A percentile compares a stretch with the other conserved stretches of the same genome.
These are phyloP conservation scores for Zizania palustris DNA, from an alignment of 202 grass and related monocot species.

Conservation along the genomic window DNA sequence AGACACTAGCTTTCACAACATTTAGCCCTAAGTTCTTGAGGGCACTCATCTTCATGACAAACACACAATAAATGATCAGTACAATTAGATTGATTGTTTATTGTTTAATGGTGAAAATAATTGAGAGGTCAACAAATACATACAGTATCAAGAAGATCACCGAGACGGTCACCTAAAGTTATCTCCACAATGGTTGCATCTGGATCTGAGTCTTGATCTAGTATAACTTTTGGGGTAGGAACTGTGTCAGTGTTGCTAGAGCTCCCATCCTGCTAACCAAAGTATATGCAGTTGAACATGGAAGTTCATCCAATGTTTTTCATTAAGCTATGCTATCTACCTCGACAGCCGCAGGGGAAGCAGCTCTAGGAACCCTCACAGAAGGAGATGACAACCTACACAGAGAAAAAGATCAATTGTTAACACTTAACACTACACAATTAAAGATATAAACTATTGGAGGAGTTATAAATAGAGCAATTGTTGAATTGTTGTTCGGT, in stretches of 20 bases:
- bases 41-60: constrained; percentile 72
- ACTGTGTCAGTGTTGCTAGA: constrained; percentile 69
- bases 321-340: constrained; percentile 67
- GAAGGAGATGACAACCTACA: constrained; percentile 59
- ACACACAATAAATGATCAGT: constrained; percentile 40
- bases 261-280: constrained; percentile 67
- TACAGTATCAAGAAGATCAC: constrained; percentile 97
- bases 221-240: constrained; percentile 96
- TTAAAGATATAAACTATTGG: constrained; percentile 27
- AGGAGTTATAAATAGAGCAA: constrained; percentile 30
- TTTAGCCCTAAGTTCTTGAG: constrained; percentile 89
- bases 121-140: constrained; percentile 30
- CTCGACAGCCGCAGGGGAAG: constrained; percentile 80
- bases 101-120: constrained; percentile 34
- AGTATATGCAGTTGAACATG: constrained; percentile 53
- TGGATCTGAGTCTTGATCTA: constrained; percentile 96
- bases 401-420: constrained; percentile 38
- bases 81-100: not conserved
- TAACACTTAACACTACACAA: constrained; percentile 45
- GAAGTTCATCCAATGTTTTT: constrained; percentile 48
- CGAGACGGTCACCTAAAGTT: constrained; percentile 96
- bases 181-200: constrained; percentile 93
- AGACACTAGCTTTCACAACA: constrained; percentile 94
- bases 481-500: not conserved
- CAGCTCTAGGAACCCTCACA: constrained; percentile 66